These are phyloP conservation scores for Deinandra increscens DNA, from an alignment of 129 eudicot genomes.

Conservation along the genomic window DNA sequence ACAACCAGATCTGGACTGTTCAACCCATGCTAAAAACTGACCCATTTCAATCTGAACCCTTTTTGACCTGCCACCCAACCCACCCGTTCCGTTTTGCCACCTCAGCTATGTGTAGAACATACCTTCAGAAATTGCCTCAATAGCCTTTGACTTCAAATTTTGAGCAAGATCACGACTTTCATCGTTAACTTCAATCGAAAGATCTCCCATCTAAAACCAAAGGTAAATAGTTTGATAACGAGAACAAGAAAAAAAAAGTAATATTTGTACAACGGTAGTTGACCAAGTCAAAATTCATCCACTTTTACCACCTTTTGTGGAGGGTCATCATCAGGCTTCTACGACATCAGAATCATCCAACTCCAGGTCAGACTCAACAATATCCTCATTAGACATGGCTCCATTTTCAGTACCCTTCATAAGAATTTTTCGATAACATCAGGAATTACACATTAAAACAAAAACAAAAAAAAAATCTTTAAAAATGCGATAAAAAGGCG, in stretches of 20 bases:
- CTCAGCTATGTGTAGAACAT: constrained; percentile 8
- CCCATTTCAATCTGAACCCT: neutral
- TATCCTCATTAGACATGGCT: constrained; percentile 45
- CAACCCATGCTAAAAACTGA: neutral
- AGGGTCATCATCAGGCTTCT: constrained; percentile 73
- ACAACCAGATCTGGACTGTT: neutral
- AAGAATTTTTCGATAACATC: neutral
- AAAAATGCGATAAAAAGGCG: neutral
- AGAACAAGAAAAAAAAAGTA: constrained; percentile 2
- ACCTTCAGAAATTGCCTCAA: constrained; percentile 61
- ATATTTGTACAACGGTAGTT: neutral
- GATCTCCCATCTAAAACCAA: constrained; percentile 72
- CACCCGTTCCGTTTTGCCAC: constrained; percentile 1
- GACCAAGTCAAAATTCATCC: neutral
- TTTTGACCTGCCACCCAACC: constrained; percentile 13
- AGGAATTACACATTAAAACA: neutral
- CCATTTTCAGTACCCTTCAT: constrained; percentile 47
- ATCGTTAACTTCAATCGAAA: constrained; percentile 59
- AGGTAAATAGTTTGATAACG: neutral
- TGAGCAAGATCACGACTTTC: constrained; percentile 68
- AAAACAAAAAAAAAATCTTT: neutral
- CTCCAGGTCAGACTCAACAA: constrained; percentile 82
- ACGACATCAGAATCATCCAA: constrained; percentile 64
- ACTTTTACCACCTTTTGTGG: constrained; percentile 59
- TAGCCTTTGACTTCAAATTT: constrained; percentile 57